phyloP scores from a whole-genome alignment of 345 rosid species.

The Trapa bicornis region DNA sequence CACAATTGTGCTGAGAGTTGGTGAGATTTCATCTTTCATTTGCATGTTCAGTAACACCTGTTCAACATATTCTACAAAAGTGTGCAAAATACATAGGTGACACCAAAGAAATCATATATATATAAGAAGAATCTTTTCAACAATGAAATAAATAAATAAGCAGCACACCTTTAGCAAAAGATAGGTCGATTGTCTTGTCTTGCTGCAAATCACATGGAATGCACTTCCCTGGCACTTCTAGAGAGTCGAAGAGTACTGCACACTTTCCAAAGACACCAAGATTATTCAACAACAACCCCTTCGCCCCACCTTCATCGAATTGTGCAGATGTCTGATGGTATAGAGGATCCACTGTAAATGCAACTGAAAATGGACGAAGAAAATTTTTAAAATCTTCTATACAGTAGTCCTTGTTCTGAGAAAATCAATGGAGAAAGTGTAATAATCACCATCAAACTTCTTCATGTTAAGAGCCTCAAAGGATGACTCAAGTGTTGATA shows the following conservation, averaged over 20 bases:
- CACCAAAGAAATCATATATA: neutral
- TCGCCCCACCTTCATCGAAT: slow-evolving; percentile 97
- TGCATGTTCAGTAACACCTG: slow-evolving; percentile 53
- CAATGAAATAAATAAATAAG: neutral
- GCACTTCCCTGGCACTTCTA: slow-evolving; percentile 74
- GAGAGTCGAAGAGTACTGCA: slow-evolving; percentile 85
- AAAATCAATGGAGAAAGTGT: slow-evolving; percentile 9
- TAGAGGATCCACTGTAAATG: slow-evolving; percentile 91
- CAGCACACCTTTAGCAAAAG: slow-evolving; percentile 60
- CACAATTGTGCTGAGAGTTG: slow-evolving; percentile 47
- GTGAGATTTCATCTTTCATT: slow-evolving; percentile 62
- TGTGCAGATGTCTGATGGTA: slow-evolving; percentile 98
- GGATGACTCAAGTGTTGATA: slow-evolving; percentile 71
- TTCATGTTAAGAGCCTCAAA: slow-evolving; percentile 79
- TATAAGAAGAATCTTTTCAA: neutral
- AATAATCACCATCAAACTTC: slow-evolving; percentile 68
- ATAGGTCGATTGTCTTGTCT: slow-evolving; percentile 46
- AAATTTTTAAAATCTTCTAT: slow-evolving; percentile 10
- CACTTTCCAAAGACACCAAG: slow-evolving; percentile 87
- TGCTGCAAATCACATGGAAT: slow-evolving; percentile 30
- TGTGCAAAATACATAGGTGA: slow-evolving; percentile 1
- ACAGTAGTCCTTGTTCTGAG: slow-evolving; percentile 9
- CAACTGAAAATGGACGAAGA: slow-evolving; percentile 31
- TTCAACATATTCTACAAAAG: slow-evolving; percentile 51
- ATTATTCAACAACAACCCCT: slow-evolving; percentile 75